Evolutionary conservation across 345 rosid species (phyloP).

Genomic region (Brassica carinata): DNA sequence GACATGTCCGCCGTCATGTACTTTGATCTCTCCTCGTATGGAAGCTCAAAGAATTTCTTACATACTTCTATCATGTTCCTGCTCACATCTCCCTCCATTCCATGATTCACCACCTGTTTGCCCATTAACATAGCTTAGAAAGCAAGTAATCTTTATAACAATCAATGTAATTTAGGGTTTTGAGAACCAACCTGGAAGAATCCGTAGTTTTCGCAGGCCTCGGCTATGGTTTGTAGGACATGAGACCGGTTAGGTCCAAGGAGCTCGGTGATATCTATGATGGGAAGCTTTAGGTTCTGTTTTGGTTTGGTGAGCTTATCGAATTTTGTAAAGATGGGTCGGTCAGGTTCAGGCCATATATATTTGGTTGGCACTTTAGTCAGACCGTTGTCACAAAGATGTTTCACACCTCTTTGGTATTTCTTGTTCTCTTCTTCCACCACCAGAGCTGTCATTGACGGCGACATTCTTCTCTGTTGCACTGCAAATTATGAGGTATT

Average conservation of each 20-base stretch:
- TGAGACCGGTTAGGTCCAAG: slow-evolving; percentile 55
- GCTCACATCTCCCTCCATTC: slow-evolving; percentile 55
- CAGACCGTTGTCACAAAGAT: slow-evolving; percentile 58
- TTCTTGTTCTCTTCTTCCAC: slow-evolving; percentile 36
- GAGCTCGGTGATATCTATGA: slow-evolving; percentile 70
- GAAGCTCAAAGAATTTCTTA: slow-evolving; percentile 68
- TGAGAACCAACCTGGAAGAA: slow-evolving; percentile 66
- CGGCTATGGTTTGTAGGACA: slow-evolving; percentile 55
- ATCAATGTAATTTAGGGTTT: background rate
- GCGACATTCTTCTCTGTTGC: slow-evolving; percentile 49
- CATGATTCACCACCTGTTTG: slow-evolving; percentile 79
- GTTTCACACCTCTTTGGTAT: slow-evolving; percentile 78
- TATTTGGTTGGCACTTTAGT: slow-evolving; percentile 66
- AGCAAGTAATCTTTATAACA: background rate
- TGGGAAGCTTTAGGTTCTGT: slow-evolving; percentile 60
- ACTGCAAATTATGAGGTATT: background rate
- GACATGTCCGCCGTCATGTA: slow-evolving; percentile 79
- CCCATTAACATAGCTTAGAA: slow-evolving; percentile 13
- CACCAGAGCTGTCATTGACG: slow-evolving; percentile 47
- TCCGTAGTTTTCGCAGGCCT: slow-evolving; percentile 72
- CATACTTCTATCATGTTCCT: slow-evolving; percentile 62
- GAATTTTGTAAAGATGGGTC: slow-evolving; percentile 43
- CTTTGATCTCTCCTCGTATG: slow-evolving; percentile 72
- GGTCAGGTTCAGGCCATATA: slow-evolving; percentile 59
- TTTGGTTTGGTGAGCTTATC: slow-evolving; percentile 33